These are phyloP conservation scores for Venturiaceae sp. DNA, from an alignment of 2,329 filamentous ascomycete species.

Conservation along the genomic window DNA sequence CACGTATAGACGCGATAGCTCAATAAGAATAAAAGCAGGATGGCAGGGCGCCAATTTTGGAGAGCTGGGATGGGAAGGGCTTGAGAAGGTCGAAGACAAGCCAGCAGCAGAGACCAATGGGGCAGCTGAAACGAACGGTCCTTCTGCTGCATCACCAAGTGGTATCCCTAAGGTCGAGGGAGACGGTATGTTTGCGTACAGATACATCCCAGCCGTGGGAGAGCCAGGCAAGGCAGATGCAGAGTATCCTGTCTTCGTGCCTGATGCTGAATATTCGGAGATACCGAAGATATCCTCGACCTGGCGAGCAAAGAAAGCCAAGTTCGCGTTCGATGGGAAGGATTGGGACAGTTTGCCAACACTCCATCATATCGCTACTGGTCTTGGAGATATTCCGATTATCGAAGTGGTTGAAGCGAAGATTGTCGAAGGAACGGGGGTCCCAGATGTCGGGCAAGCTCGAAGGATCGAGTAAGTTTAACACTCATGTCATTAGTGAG, in stretches of 20 bases:
- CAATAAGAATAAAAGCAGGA: conserved; percentile 28
- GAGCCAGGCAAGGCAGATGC: conserved; percentile 37
- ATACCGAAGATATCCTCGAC: conserved; percentile 25
- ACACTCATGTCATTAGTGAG: no score
- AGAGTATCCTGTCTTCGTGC: conserved; percentile 40
- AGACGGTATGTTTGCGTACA: conserved; percentile 43
- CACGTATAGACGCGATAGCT: conserved; percentile 24
- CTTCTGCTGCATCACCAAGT: neutral
- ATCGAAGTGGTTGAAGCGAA: conserved; percentile 47
- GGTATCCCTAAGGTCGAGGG: conserved; percentile 18
- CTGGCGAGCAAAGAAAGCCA: conserved; percentile 30
- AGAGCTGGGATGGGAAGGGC: conserved; percentile 17
- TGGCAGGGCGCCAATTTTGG: conserved; percentile 27
- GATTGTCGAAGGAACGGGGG: conserved; percentile 45
- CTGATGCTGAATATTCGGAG: conserved; percentile 21
- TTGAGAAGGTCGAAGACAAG: conserved; percentile 12
- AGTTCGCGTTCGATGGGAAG: conserved; percentile 37
- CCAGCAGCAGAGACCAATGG: neutral
- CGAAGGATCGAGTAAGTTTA: neutral
- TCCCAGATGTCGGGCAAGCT: conserved; percentile 31
- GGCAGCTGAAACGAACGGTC: neutral
- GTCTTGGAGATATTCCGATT: conserved; percentile 46
- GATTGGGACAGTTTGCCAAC: conserved; percentile 50
- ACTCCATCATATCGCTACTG: conserved; percentile 46
- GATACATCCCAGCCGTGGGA: conserved; percentile 48